Conservation (phyloP, 768 basidiomycete species). For the Neoboletus subvelutipes region DNA sequence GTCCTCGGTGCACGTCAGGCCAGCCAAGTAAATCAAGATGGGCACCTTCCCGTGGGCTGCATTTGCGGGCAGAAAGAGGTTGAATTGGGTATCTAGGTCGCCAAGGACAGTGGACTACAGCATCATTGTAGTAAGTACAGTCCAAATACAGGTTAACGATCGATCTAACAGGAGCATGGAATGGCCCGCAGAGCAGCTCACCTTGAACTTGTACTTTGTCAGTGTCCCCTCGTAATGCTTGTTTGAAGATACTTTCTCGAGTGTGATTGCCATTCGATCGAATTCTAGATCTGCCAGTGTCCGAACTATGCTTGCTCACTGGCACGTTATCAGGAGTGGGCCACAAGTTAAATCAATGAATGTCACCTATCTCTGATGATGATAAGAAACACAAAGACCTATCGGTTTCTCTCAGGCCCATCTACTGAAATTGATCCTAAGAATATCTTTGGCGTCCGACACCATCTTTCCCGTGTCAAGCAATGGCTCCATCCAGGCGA, state of each 20-base stretch:
- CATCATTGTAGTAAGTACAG: background rate
- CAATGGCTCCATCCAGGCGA: background rate
- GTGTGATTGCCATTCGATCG: constrained; percentile 26
- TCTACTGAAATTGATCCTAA: background rate
- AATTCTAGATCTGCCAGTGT: background rate
- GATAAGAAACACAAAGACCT: background rate
- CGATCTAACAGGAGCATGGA: background rate
- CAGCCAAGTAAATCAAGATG: constrained; percentile 84
- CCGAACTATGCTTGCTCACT: background rate
- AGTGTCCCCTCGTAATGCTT: constrained; percentile 80
- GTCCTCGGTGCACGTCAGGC: constrained; percentile 89
- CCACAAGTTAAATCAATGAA: too few relatives aligned
- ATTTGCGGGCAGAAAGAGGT: constrained; percentile 79
- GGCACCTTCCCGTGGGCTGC: constrained; percentile 57
- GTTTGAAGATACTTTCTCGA: constrained; percentile 74
- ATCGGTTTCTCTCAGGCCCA: background rate
- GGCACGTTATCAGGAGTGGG: background rate
- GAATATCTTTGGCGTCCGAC: constrained; percentile 6
- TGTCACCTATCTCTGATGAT: background rate
- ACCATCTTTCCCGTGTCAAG: background rate
- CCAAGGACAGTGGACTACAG: constrained; percentile 68
- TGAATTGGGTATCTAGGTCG: constrained; percentile 73
- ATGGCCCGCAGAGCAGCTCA: constrained; percentile 25
- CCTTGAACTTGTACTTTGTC: constrained; percentile 86
- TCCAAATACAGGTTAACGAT: background rate